A percentile compares a stretch with the other conserved stretches of the same genome.
Evolutionary conservation across 2,329 filamentous ascomycete genomes (phyloP).

Genomic region (Diplodia mutila): DNA sequence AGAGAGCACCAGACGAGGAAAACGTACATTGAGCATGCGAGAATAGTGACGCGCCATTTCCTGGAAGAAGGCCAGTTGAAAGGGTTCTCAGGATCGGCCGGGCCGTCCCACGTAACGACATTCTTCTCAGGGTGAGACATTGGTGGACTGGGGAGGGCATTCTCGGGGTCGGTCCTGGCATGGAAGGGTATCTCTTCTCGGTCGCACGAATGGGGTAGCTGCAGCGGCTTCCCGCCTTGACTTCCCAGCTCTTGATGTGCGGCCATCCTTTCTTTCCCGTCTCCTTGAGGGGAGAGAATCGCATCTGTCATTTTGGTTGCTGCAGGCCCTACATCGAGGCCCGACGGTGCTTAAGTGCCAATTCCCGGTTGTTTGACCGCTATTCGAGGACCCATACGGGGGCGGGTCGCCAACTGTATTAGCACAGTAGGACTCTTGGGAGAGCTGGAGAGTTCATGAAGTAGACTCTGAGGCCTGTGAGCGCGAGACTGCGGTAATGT

Average conservation of each 20-base stretch:
- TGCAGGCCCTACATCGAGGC: neutral
- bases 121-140: slow-evolving; percentile 1
- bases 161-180: neutral
- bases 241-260: slow-evolving; percentile 5
- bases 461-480: neutral
- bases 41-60: slow-evolving; percentile 43
- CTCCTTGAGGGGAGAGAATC: neutral
- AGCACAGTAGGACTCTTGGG: neutral
- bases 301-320: neutral
- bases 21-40: slow-evolving; percentile 35
- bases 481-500: no score
- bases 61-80: slow-evolving; percentile 39
- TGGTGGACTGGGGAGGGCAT: neutral
- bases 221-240: neutral
- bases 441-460: neutral
- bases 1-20: neutral
- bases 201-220: neutral
- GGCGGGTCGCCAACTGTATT: neutral
- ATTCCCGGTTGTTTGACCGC: neutral
- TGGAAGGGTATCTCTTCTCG: neutral
- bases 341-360: neutral
- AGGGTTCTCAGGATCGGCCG: slow-evolving; percentile 2
- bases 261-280: neutral
- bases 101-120: slow-evolving; percentile 10
- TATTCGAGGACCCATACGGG: neutral